These are phyloP conservation scores for Lasiodiplodia citricola DNA, from an alignment of 2,329 filamentous ascomycete genomes.

Conservation along the genomic window DNA sequence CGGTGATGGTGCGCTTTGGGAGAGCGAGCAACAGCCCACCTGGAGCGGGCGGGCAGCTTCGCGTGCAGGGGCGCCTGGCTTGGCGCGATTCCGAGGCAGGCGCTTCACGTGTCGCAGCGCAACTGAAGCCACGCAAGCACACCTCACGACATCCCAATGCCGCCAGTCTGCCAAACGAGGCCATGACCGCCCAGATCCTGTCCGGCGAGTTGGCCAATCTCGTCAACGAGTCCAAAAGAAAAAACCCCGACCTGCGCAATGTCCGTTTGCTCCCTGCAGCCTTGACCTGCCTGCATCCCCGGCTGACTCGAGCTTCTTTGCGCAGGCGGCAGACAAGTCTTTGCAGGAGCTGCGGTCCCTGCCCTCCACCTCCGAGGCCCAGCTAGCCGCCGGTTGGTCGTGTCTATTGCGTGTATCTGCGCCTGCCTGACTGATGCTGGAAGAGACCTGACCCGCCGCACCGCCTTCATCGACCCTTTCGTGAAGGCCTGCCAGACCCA, in stretches of 20 bases:
- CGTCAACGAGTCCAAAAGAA: constrained; percentile 94
- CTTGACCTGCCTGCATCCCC: neutral
- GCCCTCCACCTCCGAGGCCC: constrained; percentile 74
- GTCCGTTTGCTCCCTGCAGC: constrained; percentile 38
- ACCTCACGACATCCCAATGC: constrained; percentile 12
- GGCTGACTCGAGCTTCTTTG: constrained; percentile 22
- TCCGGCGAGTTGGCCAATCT: constrained; percentile 87
- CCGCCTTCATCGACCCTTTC: constrained; percentile 90
- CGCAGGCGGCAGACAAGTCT: constrained; percentile 87
- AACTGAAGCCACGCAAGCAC: constrained; percentile 27
- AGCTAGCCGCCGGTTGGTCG: constrained; percentile 70
- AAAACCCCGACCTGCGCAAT: constrained; percentile 87
- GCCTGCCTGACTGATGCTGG: constrained; percentile 34
- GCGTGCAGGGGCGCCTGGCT: constrained; percentile 1
- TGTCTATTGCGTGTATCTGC: neutral
- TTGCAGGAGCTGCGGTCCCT: constrained; percentile 84
- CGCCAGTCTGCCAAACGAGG: constrained; percentile 36
- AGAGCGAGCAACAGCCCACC: constrained; percentile 8
- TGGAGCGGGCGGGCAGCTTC: neutral
- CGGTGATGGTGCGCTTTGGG: constrained; percentile 3
- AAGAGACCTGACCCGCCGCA: constrained; percentile 79
- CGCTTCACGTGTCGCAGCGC: constrained; percentile 24
- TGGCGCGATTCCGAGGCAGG: constrained; percentile 1
- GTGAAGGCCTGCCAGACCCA: constrained; percentile 89
- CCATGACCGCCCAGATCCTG: constrained; percentile 90